These are phyloP conservation scores for Psilocybe tampanensis DNA, from an alignment of 768 basidiomycete species.

Conservation along the genomic window DNA sequence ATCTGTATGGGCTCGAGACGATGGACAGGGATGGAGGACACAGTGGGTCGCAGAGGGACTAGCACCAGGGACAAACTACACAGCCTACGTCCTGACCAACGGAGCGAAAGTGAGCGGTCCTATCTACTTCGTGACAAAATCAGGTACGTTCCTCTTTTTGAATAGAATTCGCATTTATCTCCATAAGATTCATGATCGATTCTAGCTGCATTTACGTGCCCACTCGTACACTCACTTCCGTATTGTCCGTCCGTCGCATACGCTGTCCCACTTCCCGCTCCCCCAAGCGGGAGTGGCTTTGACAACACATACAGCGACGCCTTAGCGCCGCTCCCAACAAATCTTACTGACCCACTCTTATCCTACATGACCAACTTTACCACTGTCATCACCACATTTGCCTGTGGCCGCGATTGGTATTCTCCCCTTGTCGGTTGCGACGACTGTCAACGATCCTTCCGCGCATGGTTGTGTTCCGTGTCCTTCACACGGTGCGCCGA, in stretches of 20 bases:
- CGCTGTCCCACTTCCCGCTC: conserved; percentile 64
- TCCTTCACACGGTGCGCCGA: conserved; percentile 80
- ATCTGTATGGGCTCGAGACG: conserved; percentile 58
- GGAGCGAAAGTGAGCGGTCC: conserved; percentile 64
- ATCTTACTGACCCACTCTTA: conserved; percentile 53
- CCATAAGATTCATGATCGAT: neutral
- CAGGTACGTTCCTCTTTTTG: conserved; percentile 42
- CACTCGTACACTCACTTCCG: conserved; percentile 68
- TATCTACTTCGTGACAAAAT: conserved; percentile 76
- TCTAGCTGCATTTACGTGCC: conserved; percentile 67
- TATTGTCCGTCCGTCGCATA: conserved; percentile 77
- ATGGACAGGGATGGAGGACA: conserved; percentile 56
- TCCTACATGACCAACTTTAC: conserved; percentile 75
- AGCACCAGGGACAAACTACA: conserved; percentile 73
- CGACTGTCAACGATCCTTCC: conserved; percentile 74
- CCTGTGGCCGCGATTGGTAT: conserved; percentile 81
- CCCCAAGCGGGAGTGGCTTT: conserved; percentile 43
- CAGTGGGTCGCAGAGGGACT: conserved; percentile 71
- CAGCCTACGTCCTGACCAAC: conserved; percentile 65
- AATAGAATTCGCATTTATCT: neutral
- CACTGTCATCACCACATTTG: conserved; percentile 65
- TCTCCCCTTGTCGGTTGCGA: conserved; percentile 77
- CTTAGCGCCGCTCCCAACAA: conserved; percentile 44
- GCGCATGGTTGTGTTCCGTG: conserved; percentile 75
- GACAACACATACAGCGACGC: conserved; percentile 40